Percentiles rank a stretch among this genome's conserved stretches.
Conservation (phyloP, 129 eudicot genomes). For the Apium graveolens region DNA sequence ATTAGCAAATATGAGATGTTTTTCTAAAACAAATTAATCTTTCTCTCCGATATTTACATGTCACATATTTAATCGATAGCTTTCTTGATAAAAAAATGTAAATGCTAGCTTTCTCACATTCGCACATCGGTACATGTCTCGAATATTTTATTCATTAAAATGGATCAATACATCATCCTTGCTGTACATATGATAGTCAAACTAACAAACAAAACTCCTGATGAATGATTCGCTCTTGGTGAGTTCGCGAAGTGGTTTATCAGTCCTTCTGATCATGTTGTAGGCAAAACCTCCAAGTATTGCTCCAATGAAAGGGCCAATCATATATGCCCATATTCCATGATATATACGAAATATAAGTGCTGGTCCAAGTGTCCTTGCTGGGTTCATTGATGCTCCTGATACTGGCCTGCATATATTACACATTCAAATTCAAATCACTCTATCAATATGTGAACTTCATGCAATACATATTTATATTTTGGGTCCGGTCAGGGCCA, state of each 20-base stretch:
- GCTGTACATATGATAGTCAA: too few relatives aligned
- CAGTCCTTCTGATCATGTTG: slow-evolving; percentile 47
- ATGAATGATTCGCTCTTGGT: slow-evolving; percentile 20
- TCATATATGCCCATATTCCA: slow-evolving; percentile 48
- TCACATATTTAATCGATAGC: too few relatives aligned
- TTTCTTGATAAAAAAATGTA: too few relatives aligned
- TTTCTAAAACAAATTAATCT: too few relatives aligned
- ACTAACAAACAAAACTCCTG: not conserved
- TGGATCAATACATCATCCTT: not conserved
- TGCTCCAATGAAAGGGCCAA: slow-evolving; percentile 49
- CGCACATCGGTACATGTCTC: not conserved
- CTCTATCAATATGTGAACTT: not conserved
- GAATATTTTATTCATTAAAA: not conserved
- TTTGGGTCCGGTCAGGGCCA: too few relatives aligned
- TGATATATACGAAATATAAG: slow-evolving; percentile 34
- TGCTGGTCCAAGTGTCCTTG: slow-evolving; percentile 69
- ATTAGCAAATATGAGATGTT: too few relatives aligned
- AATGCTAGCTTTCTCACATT: too few relatives aligned
- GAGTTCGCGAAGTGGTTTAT: slow-evolving; percentile 51
- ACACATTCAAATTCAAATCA: not conserved
- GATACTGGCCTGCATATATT: slow-evolving; percentile 42
- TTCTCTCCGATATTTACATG: too few relatives aligned
- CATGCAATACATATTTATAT: not conserved
- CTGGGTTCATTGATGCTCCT: slow-evolving; percentile 73
- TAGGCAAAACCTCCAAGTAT: slow-evolving; percentile 48